These are phyloP conservation scores for Hemisphaericaspora nanyangensis DNA, from an alignment of 805 yeast species.

Conservation along the genomic window DNA sequence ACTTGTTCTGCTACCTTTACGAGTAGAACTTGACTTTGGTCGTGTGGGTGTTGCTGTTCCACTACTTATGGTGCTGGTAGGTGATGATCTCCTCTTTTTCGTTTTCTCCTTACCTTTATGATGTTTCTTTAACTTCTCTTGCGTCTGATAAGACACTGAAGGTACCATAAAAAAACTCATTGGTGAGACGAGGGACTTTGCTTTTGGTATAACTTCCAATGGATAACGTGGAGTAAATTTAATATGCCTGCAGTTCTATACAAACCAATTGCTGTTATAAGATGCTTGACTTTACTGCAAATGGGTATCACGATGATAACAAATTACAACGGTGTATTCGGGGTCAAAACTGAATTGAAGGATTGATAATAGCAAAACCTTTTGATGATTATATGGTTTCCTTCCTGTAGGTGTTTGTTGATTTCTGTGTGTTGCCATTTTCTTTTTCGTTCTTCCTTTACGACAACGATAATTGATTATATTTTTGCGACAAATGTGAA, in stretches of 20 bases:
- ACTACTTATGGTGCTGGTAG: conserved; percentile 4
- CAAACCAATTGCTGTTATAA: not conserved
- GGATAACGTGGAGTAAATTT: not conserved
- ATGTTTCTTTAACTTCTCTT: conserved; percentile 29
- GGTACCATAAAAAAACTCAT: conserved; percentile 41
- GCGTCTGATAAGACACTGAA: conserved; percentile 37
- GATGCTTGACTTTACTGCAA: not conserved
- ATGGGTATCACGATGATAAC: no score
- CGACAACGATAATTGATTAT: no score
- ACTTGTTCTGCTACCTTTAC: not conserved
- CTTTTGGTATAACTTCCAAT: not conserved
- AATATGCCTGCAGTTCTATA: not conserved
- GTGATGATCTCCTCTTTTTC: conserved; percentile 7
- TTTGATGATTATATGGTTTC: no score
- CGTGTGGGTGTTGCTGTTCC: not conserved
- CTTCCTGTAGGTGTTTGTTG: no score
- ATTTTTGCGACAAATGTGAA: no score
- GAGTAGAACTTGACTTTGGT: not conserved
- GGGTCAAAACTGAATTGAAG: no score
- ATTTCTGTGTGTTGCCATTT: no score
- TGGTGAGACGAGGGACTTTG: no score
- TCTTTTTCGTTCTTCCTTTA: no score
- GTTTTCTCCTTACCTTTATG: conserved; percentile 11
- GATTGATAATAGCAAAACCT: no score
- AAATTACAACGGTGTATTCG: no score